Base-by-base conservation (phyloP, 345 rosid species). In the Euphorbia tirucalli region DNA sequence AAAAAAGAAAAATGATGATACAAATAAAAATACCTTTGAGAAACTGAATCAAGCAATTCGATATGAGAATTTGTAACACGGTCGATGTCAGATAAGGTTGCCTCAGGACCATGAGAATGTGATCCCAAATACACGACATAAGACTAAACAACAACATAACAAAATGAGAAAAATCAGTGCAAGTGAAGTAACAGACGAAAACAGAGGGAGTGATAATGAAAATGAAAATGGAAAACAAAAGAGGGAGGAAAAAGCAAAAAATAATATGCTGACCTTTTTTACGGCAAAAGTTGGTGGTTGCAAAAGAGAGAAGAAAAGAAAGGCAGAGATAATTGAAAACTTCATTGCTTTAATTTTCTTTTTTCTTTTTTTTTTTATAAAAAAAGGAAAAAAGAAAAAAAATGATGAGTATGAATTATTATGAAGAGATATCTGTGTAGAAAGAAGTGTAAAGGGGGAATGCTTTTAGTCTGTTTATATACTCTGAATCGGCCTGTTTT, bases 191-290 rank as follows among this genome's bases (percentile, higher is more conserved):
- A 37, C 15, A 35, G 6, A 0, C 27, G 62, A 25, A n/a, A 63
- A 52, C 49, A 71, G 61, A 48, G 32, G 31, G 48, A 16, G 11
- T 24, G 7, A 37, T 19, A 30, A 48, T 55, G 63, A 69, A 37
- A 69, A 16, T 11, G 43, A 28, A n/a, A n/a, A n/a, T n/a, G n/a
- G n/a, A 55, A 5, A 3, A 14, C 39, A 35, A 35, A n/a, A 35
- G 39, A 35, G 39, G 39, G 24, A 5, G 27, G 11, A 31, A 49
- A 32, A 19, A 66, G 3, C 16, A 41, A 39, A 6, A 39, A 21
- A 64, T 56, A 22, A 35, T 24, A 27, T 65, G 66, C 77, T 73
- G 67, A 76, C 89, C 87, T 86, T 84, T 78, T 65, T 52, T 6
- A 46, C 18, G 57, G 88, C 81, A 81, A 73, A 78, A 70, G 83